A percentile compares a stretch with the other conserved stretches of the same genome.
phyloP scores from a whole-genome alignment of 257 asterid genomes.

The Avicennia marina region DNA sequence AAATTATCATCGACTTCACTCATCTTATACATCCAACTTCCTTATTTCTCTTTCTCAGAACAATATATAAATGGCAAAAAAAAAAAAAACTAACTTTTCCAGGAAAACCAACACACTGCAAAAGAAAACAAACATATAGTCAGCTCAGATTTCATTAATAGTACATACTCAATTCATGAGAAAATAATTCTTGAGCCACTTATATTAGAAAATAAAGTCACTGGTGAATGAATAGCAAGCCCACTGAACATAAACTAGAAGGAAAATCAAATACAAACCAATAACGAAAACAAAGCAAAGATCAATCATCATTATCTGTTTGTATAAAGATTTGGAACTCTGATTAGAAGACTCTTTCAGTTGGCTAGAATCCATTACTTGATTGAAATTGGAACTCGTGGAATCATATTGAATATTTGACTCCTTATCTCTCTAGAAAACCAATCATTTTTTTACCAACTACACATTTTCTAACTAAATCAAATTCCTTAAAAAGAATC shows the following conservation, averaged over 20 bases:
- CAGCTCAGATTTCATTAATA: not conserved
- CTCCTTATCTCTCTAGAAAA: too few species aligned
- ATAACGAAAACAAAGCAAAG: not conserved
- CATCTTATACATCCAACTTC: slow-evolving; percentile 21
- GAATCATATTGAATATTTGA: too few species aligned
- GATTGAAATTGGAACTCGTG: too few species aligned
- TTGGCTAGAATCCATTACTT: too few species aligned
- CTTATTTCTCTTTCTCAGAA: not conserved
- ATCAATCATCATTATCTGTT: too few species aligned
- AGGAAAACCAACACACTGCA: slow-evolving; percentile 18
- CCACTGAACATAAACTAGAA: not conserved
- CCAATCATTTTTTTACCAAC: too few species aligned
- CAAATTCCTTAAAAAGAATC: too few species aligned
- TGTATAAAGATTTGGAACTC: too few species aligned
- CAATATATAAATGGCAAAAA: too few species aligned
- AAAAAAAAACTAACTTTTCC: not conserved
- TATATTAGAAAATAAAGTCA: not conserved
- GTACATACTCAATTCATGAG: not conserved
- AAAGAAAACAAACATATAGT: not conserved
- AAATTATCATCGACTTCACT: slow-evolving; percentile 31
- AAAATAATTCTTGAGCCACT: not conserved
- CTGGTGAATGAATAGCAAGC: not conserved
- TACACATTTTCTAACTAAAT: too few species aligned
- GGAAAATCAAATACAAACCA: too few species aligned
- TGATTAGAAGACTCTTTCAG: too few species aligned